Base-by-base conservation (phyloP, 1,284 basidiomycete genomes). In the Trichosporon sp. region DNA sequence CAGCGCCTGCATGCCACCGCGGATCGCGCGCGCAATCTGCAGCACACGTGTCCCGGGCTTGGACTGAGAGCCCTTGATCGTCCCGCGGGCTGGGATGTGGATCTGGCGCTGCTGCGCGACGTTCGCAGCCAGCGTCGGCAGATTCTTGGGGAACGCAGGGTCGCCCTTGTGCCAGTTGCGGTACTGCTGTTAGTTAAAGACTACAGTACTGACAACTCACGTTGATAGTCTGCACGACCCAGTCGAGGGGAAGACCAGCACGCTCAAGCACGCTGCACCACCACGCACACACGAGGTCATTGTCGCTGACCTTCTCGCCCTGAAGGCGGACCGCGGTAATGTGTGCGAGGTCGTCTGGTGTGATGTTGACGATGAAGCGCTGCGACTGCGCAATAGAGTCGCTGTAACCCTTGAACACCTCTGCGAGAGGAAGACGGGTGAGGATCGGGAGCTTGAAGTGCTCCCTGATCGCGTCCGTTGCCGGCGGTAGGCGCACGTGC, bases 101-200 rank as follows among this genome's bases (percentile, higher is more conserved):
- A 72, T 69, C 56, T 62, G 56, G 59, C 68, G 67, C 69, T 70
- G 68, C 62, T 72, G 70, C 23, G 73, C 68, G 27, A 71, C 73
- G 63, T 74, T 74, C 36, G 70, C 68, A 2, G 57, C 64, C 1
- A 73, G 68, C 4, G 64, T 66, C 3, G 65, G 37, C 10, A 72
- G 66, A 58, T 65, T 69, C 36, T 58, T 54, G 8, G 72, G 72
- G 65, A 72, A 73, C 3, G 62, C 68, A 13, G 64, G 66, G 62
- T 72, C 66, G 31, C 46, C 62, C n/a, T 61, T 46, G 61, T 67
- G 66, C 44, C 69, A 65, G 31, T 54, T 56, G 40, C 72, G 70
- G 60, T 73, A 72, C 72, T 73, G 63, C 2, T 21, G 58, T 44
- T 9, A 58, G 63, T 25, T 21, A 37, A 29, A 9, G 14, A 8